These are phyloP conservation scores for Trichoderma gamsii DNA, from an alignment of 495 filamentous ascomycete genomes.

Conservation along the genomic window DNA sequence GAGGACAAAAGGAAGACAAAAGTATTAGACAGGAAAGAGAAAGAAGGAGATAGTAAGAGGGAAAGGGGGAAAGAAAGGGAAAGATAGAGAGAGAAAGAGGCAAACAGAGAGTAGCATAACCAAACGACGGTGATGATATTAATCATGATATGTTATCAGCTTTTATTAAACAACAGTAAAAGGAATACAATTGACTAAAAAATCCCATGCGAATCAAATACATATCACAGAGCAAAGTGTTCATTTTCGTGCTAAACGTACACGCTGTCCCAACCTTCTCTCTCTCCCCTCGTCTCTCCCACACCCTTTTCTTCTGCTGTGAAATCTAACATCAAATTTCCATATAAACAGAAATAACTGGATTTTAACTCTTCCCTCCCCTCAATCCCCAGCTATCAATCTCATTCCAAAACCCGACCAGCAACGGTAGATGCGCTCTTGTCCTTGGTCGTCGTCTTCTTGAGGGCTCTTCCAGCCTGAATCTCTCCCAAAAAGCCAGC, in stretches of 20 bases:
- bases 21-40: too few relatives aligned
- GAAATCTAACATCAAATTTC: neutral
- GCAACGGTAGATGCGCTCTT: conserved; percentile 63
- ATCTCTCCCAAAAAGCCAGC: conserved; percentile 74
- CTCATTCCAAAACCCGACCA: conserved; percentile 59
- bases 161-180: neutral
- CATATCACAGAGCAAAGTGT: neutral
- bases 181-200: neutral
- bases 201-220: neutral
- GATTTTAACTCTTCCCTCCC: neutral
- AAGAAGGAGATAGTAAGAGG: too few relatives aligned
- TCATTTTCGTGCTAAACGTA: neutral
- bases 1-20: too few relatives aligned
- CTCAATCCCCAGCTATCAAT: too few relatives aligned
- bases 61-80: too few relatives aligned
- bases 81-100: neutral
- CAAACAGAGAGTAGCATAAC: neutral
- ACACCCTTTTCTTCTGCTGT: neutral
- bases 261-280: neutral
- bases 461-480: conserved; percentile 66
- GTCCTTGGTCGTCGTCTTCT: conserved; percentile 81
- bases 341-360: neutral
- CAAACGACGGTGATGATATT: neutral
- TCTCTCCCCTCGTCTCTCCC: neutral
- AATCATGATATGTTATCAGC: neutral